Base-by-base conservation (phyloP, 2,329 filamentous ascomycete genomes). In the Cytospora piceicola region DNA sequence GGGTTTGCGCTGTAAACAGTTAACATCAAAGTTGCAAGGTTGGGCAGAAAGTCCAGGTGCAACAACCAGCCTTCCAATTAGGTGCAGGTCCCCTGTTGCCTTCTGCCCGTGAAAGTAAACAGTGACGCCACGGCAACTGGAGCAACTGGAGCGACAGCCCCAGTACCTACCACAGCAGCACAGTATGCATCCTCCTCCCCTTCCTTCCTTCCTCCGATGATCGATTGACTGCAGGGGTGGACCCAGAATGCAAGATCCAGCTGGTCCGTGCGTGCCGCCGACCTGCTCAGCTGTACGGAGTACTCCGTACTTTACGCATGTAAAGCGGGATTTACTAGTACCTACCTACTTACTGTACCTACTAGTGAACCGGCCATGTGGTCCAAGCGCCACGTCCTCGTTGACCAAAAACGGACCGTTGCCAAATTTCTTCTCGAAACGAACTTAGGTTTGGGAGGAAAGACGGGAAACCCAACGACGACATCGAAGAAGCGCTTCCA, bases 121-220 rank as follows among this genome's bases (percentile, higher is more conserved):
- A 68, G 64, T 68, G 67, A 68, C 61, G 65, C 64, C 65, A 63
- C 46, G 59, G 67, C 67, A 68, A 68, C 67, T 68, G 60, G 42
- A 49, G 42, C 39, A 22, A 49, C 42, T 22, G n/a, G 17, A 36
- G 46, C 62, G 60, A 55, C 34, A 36, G 3, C 34, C 34, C 34
- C 34, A 42, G 51, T 54, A 34, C 27, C 66, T n/a, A n/a, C 66
- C 66, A n/a, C n/a, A n/a, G n/a, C n/a, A n/a, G n/a, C n/a, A n/a
- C n/a, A n/a, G n/a, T n/a, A n/a, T 66, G 66, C 60, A 57, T 57
- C 61, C 42, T 52, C 30, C 49, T 8, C 7, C 29, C 39, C 51
- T 22, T 9, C n/a, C 27, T n/a, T 30, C 42, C 36, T 27, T 24
- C 39, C 17, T 11, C 27, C 29, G 39, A 30, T 54, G 24, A 49